These are phyloP conservation scores for Metschnikowia aberdeeniae DNA, from an alignment of 805 yeast genomes.

Conservation along the genomic window DNA sequence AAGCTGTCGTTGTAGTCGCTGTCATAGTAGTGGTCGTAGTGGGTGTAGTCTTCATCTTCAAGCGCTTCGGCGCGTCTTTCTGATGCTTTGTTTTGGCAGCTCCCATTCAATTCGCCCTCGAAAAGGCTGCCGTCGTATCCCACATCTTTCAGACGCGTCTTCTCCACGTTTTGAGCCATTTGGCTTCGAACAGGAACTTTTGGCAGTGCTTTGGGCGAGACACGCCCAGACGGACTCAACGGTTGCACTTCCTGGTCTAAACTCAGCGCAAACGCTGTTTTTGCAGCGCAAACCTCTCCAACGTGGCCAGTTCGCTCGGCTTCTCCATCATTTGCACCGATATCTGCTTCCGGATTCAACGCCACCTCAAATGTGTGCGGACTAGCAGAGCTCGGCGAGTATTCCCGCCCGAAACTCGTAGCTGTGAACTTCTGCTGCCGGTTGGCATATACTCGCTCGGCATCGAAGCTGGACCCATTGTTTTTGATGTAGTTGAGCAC, in stretches of 20 bases:
- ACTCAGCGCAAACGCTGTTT: too few species aligned
- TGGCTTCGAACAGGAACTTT: too few species aligned
- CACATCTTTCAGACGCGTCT: too few species aligned
- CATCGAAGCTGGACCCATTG: slow-evolving; percentile 23
- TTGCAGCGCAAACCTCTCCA: too few species aligned
- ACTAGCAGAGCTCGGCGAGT: slow-evolving; percentile 14
- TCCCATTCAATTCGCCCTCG: not conserved
- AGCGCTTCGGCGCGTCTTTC: too few species aligned
- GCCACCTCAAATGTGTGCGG: not conserved
- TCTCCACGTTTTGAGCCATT: too few species aligned
- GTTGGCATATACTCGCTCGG: slow-evolving; percentile 36
- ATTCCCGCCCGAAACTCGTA: slow-evolving; percentile 27
- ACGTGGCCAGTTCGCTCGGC: too few species aligned
- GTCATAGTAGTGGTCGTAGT: slow-evolving; percentile 11
- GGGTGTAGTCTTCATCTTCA: slow-evolving; percentile 9
- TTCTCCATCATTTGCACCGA: too few species aligned
- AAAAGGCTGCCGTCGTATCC: too few species aligned
- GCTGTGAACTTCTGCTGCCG: slow-evolving; percentile 28
- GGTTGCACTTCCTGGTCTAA: not conserved
- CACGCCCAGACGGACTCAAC: not conserved
- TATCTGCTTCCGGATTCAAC: not conserved
- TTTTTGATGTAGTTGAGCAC: slow-evolving; percentile 34
- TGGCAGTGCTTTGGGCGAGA: not conserved
- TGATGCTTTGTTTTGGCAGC: not conserved
- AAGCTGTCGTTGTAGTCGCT: slow-evolving; percentile 7